Evolutionary conservation across 2,329 filamentous ascomycete genomes (phyloP), one percentile per base, ranked within the genome.

Genomic region (Thelonectria olida): DNA sequence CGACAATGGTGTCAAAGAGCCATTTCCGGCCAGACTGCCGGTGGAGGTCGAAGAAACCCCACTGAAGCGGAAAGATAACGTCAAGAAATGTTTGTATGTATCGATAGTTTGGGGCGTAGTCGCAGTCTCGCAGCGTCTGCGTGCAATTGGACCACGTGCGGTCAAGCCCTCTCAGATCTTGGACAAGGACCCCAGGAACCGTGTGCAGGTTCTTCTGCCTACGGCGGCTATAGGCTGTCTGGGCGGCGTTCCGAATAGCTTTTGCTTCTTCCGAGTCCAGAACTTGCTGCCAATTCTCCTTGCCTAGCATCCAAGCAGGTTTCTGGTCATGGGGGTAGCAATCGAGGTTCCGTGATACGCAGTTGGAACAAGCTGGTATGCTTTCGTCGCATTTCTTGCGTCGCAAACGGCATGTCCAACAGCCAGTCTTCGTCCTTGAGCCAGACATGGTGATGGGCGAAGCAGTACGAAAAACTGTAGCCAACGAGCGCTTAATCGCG

Each of bases 361-460:
- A 60, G 22, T 38, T 55, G 12, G 13, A 20, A 6, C 57, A 60
- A 5, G 51, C 12, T 5, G 57, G 57, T 19, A 25, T 50, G n/a
- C 27, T 36, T 45, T 60, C 57, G 57, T 60, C 57, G 36, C 57
- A 60, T 45, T 60, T 60, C 57, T 60, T 60, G 22, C 52, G 51
- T 25, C 57, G 51, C 8, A 60, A 6, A 7, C 57, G 57, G 38
- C 57, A 60, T 2, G 57, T 60, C 57, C 51, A 60, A 19, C 57
- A 60, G 27, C 57, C 57, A 17, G 51, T 55, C 17, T 34, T 60
- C 3, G 57, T 50, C 36, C 57, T 55, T 23, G 57, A 55, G 20
- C 57, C 57, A 60, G 57, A 60, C 57, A 60, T 60, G 36, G 9
- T 31, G 31, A n/a, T n/a, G 13, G 10, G 20, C 20, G 31, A 15